Percentiles rank a stretch among this genome's conserved stretches.
Conservation (phyloP, 73 alveolate genomes). For the Tetrahymena thermophila region DNA sequence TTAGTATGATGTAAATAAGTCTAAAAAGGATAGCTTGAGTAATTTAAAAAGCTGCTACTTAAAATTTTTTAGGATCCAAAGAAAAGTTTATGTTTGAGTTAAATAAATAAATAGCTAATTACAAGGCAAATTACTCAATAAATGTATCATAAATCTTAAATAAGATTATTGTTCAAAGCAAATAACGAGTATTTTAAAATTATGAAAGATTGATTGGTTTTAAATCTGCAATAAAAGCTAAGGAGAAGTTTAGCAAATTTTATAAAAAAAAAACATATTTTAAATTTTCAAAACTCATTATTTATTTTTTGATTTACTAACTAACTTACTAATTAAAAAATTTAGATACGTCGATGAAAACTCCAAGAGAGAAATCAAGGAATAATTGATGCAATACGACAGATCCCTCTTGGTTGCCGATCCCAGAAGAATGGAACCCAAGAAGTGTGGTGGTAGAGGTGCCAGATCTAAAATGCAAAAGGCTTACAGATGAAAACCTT, state of each 20-base stretch:
- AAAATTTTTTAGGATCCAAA: not conserved
- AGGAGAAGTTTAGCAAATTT: not conserved
- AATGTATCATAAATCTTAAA: not conserved
- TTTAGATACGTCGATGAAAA: slow-evolving; percentile 85
- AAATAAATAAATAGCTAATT: not conserved
- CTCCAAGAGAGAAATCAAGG: slow-evolving; percentile 83
- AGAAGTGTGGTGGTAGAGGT: slow-evolving; percentile 97
- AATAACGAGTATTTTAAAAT: not conserved
- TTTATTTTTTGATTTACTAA: not conserved
- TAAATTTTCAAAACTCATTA: not conserved
- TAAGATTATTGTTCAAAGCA: not conserved
- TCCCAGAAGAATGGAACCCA: slow-evolving; percentile 98
- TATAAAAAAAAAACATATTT: not conserved
- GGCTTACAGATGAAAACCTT: slow-evolving; percentile 65
- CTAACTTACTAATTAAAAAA: not conserved
- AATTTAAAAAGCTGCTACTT: not conserved
- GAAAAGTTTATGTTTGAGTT: not conserved
- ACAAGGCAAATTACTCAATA: not conserved
- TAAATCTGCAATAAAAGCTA: not conserved
- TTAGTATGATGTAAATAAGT: not conserved
- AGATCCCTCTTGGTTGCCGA: slow-evolving; percentile 95
- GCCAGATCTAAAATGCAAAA: slow-evolving; percentile 92
- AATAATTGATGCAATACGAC: slow-evolving; percentile 89
- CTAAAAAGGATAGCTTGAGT: not conserved
- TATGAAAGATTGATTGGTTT: not conserved